A percentile compares a stretch with the other conserved stretches of the same genome.
phyloP scores from a whole-genome alignment of 257 asterid genomes.

The Schizonepeta tenuifolia region DNA sequence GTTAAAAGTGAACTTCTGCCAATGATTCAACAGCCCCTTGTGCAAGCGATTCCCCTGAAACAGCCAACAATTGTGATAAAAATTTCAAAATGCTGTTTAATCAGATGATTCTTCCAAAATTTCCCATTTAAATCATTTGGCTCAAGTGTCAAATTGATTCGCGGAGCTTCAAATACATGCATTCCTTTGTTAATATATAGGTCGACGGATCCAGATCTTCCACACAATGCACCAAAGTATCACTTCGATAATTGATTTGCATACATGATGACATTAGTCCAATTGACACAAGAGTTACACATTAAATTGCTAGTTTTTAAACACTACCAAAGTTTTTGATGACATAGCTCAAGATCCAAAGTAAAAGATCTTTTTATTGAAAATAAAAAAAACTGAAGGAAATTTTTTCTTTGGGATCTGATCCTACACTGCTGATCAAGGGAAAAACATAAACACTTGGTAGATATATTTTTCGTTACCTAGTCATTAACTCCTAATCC shows the following conservation, averaged over 20 bases:
- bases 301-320: not conserved
- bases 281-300: slow-evolving; percentile 1
- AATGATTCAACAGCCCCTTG: slow-evolving; percentile 87
- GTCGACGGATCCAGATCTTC: slow-evolving; percentile 7
- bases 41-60: slow-evolving; percentile 91
- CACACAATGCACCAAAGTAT: not conserved
- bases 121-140: slow-evolving; percentile 21
- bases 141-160: slow-evolving; percentile 22
- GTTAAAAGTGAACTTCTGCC: slow-evolving; percentile 96
- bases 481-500: not conserved
- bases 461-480: not conserved
- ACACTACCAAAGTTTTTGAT: not conserved
- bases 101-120: not conserved
- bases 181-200: not conserved
- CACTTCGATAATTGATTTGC: not conserved
- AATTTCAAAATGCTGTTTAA: slow-evolving; percentile 13
- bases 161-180: slow-evolving; percentile 16
- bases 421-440: not conserved
- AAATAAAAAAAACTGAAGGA: not conserved
- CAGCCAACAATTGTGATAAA: slow-evolving; percentile 25
- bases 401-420: not conserved
- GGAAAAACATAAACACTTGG: not conserved
- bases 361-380: not conserved
- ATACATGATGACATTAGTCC: slow-evolving; percentile 16
- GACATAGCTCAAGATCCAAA: not conserved